A percentile compares a stretch with the other conserved stretches of the same genome.
phyloP scores from a whole-genome alignment of 805 yeast species.

The Zygosaccharomyces bailii region DNA sequence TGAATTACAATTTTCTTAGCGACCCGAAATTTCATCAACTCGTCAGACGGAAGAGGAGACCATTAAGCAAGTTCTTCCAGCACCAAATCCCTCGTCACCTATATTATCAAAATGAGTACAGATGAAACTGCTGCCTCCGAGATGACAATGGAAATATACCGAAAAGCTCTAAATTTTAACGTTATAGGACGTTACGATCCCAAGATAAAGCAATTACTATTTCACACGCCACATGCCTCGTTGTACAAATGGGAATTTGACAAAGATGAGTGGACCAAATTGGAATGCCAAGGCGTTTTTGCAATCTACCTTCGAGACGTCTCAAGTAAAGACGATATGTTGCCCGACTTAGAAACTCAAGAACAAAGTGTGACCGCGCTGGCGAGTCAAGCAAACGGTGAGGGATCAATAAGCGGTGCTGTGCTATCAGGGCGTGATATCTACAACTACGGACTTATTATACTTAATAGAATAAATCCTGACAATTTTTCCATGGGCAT shows the following conservation, averaged over 20 bases:
- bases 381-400: conserved; percentile 13
- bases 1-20: not conserved
- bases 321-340: conserved; percentile 24
- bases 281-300: conserved; percentile 67
- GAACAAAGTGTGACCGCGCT: conserved; percentile 14
- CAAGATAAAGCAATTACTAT: conserved; percentile 59
- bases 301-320: conserved; percentile 58
- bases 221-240: conserved; percentile 68
- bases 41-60: not conserved
- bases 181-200: conserved; percentile 79
- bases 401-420: conserved; percentile 15
- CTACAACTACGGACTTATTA: conserved; percentile 64
- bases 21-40: not conserved
- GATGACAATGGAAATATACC: conserved; percentile 55
- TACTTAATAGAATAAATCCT: conserved; percentile 64
- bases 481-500: conserved; percentile 72
- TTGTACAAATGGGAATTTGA: conserved; percentile 59
- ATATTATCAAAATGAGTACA: conserved; percentile 11
- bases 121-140: conserved; percentile 14
- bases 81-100: not conserved
- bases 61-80: not conserved
- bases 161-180: conserved; percentile 67
- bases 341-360: conserved; percentile 17
- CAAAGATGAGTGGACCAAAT: conserved; percentile 63
- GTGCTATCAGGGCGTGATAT: conserved; percentile 35